These are phyloP conservation scores for Blastobotrys indianensis DNA, from an alignment of 1,139 yeast species.

Conservation along the genomic window DNA sequence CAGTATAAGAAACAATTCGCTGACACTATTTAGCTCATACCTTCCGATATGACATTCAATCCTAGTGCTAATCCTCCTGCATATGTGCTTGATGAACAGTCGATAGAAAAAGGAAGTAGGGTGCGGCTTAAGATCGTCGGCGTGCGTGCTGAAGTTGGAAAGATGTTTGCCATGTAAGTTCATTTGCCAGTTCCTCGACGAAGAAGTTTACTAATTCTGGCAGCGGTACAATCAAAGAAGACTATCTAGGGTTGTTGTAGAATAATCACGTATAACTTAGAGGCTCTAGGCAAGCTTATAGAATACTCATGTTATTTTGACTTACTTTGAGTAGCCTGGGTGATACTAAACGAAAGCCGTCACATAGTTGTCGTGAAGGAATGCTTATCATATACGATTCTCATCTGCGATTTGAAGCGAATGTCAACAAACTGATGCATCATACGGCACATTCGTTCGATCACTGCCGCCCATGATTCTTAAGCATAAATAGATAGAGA, in stretches of 20 bases:
- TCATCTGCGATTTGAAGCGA: no score
- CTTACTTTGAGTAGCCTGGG: no score
- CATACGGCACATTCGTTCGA: no score
- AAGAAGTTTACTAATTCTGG: conserved; percentile 2
- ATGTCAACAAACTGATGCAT: no score
- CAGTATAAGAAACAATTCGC: not conserved
- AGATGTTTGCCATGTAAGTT: conserved; percentile 76
- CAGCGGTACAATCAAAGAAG: conserved; percentile 90
- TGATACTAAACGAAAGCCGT: no score
- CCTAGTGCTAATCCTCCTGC: conserved; percentile 98
- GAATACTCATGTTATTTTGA: no score
- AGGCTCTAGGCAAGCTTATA: no score
- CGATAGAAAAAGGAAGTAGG: conserved; percentile 87
- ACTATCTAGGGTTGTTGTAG: conserved; percentile 78
- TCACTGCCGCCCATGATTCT: no score
- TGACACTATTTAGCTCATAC: conserved; percentile 50
- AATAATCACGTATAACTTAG: no score
- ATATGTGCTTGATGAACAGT: conserved; percentile 93
- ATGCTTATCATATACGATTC: no score
- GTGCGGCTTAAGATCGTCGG: conserved; percentile 95
- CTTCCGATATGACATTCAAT: conserved; percentile 87
- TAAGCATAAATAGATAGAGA: no score
- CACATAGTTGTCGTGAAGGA: no score
- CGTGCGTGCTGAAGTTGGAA: conserved; percentile 95
- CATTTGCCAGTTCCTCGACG: conserved; percentile 7